Evolutionary conservation across 129 eudicot genomes (phyloP), one percentile per base, ranked within the genome.

Genomic region (Tagetes patula): DNA sequence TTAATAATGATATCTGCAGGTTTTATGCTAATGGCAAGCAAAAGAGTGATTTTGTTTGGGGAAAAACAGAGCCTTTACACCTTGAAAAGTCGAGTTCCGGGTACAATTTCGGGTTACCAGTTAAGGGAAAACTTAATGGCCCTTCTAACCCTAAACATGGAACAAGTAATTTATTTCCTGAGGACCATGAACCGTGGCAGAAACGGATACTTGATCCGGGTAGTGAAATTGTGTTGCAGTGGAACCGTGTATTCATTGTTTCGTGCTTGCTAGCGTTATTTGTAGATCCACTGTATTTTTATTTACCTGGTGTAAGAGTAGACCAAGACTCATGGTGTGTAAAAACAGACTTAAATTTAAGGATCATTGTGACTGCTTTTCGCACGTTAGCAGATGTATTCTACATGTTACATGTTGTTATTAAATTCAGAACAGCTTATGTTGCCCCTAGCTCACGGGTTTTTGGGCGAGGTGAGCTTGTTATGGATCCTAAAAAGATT

Each of bases 391-490:
- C 96, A 1, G 97, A 91, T 84, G 70, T 95, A 38, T 95, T 95
- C 78, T 95, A 95, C 76, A 77, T 95, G 62, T 85, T 95, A 71
- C 99, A 95, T 53, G 81, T 90, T 71, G 77, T 84, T 14, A 88
- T 95, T 65, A 95, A 95, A 77, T 91, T 95, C 69, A 85, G 99
- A 74, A 91, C 99, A 14, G 99, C 97, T 46, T 95, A 95, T 83
- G 88, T 90, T 73, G 96, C 97, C 5, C 99, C 97, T 8, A 95
- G 97, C 73, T 86, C 99, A 8, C 82, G 97, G 61, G 96, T 95
- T 30, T 95, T 91, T 84, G 99, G 99, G 4, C 80, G 96, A 59
- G 99, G 99, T 78, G 99, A 95, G 82, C 99, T 95, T 82, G 99
- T 95, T 27, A 90, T 83, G 94, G 99, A 95, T 79, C 94, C 99